Conservation (phyloP, 2,329 filamentous ascomycete species). For the Ilyonectria sp. region DNA sequence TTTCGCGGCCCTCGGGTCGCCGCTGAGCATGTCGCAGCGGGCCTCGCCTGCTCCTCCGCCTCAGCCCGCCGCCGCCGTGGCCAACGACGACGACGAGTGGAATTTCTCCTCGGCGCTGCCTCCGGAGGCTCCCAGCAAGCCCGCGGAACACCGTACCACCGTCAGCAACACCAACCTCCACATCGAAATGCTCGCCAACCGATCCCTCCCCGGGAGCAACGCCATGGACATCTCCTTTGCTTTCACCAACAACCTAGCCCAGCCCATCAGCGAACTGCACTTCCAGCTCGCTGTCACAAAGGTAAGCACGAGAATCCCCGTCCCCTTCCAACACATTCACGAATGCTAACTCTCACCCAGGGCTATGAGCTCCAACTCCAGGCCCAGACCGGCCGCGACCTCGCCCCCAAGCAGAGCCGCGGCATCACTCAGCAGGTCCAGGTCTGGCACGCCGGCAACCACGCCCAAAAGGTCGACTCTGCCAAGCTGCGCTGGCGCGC, state of each 20-base stretch:
- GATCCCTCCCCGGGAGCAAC: constrained; percentile 67
- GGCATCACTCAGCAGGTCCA: constrained; percentile 88
- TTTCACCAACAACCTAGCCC: constrained; percentile 86
- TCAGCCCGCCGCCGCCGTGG: constrained; percentile 49
- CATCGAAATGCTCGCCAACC: constrained; percentile 80
- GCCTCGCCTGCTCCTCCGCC: constrained; percentile 46
- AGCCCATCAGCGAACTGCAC: constrained; percentile 83
- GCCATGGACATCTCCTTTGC: constrained; percentile 79
- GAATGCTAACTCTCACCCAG: constrained; percentile 59
- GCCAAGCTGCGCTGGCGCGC: constrained; percentile 94
- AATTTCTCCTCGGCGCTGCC: constrained; percentile 91
- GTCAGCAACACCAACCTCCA: constrained; percentile 80
- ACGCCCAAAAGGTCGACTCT: constrained; percentile 77
- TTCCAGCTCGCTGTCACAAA: constrained; percentile 96
- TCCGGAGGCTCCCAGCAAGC: constrained; percentile 64
- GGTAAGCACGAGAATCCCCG: constrained; percentile 64
- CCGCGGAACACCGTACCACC: constrained; percentile 73
- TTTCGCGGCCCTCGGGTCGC: constrained; percentile 64
- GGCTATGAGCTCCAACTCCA: constrained; percentile 85
- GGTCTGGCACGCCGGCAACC: constrained; percentile 80
- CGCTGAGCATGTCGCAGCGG: constrained; percentile 45
- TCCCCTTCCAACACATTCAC: not conserved
- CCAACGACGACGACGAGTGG: constrained; percentile 90
- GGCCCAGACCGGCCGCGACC: constrained; percentile 85
- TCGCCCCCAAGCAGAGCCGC: constrained; percentile 79